Evolutionary conservation across 163 green algal genomes (phyloP).

Genomic region (Chlorella variabilis): DNA sequence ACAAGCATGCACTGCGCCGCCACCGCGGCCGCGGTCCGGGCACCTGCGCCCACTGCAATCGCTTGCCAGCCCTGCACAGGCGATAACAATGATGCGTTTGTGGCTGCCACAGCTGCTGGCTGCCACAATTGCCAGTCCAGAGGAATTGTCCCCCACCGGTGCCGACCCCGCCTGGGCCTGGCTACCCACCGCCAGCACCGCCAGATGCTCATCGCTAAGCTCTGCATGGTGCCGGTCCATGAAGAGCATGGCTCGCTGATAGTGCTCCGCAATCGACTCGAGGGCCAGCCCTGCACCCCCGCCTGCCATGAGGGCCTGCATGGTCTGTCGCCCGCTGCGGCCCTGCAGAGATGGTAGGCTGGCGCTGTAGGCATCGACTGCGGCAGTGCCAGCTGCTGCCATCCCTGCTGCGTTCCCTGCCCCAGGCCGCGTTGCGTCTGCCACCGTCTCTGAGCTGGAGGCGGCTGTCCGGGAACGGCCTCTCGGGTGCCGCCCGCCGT

Average conservation of each 20-base stretch:
- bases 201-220: slow-evolving; percentile 3
- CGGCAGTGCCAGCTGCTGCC: not conserved
- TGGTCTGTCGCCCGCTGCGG: not conserved
- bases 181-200: slow-evolving; percentile 11
- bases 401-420: not conserved
- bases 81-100: not conserved
- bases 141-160: too few species aligned
- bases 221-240: not conserved
- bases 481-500: too few species aligned
- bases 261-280: slow-evolving; percentile 11
- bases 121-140: too few species aligned
- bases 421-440: not conserved
- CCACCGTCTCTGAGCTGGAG: not conserved
- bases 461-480: too few species aligned
- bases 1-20: slow-evolving; percentile 53
- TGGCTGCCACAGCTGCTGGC: too few species aligned
- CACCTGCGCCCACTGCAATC: not conserved
- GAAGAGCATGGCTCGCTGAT: slow-evolving; percentile 3
- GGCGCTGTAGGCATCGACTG: slow-evolving; percentile 35
- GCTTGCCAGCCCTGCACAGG: slow-evolving; percentile 41
- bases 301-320: slow-evolving; percentile 2
- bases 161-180: not conserved
- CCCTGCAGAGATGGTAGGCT: slow-evolving; percentile 27
- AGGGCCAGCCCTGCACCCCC: not conserved
- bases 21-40: not conserved